A percentile compares a stretch with the other conserved stretches of the same genome.
Evolutionary conservation across 164 flowering plant species (phyloP).

Genomic region (Santalum album): DNA sequence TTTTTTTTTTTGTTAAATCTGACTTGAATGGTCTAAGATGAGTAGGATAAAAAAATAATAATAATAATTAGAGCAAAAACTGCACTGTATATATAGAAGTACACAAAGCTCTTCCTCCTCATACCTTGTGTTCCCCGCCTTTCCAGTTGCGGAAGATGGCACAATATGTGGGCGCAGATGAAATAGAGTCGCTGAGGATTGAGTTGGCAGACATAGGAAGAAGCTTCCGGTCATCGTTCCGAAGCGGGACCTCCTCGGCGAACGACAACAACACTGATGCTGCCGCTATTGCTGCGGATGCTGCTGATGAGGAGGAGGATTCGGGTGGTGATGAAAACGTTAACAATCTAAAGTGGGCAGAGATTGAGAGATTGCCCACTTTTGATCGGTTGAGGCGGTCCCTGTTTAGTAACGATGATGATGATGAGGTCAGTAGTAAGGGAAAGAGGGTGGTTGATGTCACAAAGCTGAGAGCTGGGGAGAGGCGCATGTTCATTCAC

Average conservation of each 20-base stretch:
- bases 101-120: background rate
- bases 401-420: constrained; percentile 23
- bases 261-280: too few relatives aligned
- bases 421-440: background rate
- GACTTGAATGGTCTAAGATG: too few relatives aligned
- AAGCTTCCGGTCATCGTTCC: constrained; percentile 47
- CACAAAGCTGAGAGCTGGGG: constrained; percentile 8
- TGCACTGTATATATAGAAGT: too few relatives aligned
- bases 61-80: too few relatives aligned
- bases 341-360: constrained; percentile 61
- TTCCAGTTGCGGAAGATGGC: constrained; percentile 33
- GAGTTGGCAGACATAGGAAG: constrained; percentile 56
- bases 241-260: constrained; percentile 29
- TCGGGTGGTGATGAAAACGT: constrained; percentile 12
- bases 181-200: constrained; percentile 38
- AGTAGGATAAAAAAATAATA: too few relatives aligned
- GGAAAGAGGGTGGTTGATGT: constrained; percentile 40
- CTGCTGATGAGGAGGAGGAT: constrained; percentile 11
- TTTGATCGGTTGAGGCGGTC: constrained; percentile 42
- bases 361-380: constrained; percentile 59
- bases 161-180: constrained; percentile 40
- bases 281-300: too few relatives aligned
- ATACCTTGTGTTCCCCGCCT: constrained; percentile 5
- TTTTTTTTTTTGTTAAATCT: too few relatives aligned
- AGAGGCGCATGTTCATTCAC: constrained; percentile 15